Base-by-base conservation (phyloP, 352 stramenopile genomes). In the Plasmopara viticola region DNA sequence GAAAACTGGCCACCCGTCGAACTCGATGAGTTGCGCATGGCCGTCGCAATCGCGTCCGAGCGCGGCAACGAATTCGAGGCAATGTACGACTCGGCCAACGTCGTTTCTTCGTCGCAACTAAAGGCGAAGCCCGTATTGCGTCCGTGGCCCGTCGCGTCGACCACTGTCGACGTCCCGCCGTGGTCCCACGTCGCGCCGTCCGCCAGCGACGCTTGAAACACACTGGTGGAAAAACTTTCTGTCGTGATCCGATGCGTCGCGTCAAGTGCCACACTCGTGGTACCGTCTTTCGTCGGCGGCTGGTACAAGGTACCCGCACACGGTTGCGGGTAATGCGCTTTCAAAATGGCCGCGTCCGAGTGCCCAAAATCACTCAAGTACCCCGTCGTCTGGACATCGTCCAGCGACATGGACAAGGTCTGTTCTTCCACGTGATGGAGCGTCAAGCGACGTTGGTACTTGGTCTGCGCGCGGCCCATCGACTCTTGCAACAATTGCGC, bases 81-180 rank as follows among this genome's bases (percentile, higher is more conserved):
- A 43, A 91, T 91, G 62, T 89, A 89, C 56, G 77, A 88, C 65
- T 92, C 82, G 42, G 76, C 82, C 13, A 88, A 49, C 39, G 82
- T 90, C 41, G 82, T 92, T 53, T 87, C 77, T 45, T 92, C 79
- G 55, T 92, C 82, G 58, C 78, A 90, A 53, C 79, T 90, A 60
- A 92, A 92, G 28, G 82, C 82, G 47, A 71, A 92, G 40, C 82
- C 82, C 8, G 79, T 90, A 58, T 84, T 86, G 28, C 74, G 68
- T 8, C 72, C 62, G n/a, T 60, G 56, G 13, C 60, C 57, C 2
- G 56, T 77, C 15, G 58, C 28, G 25, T 67, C 64, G 52, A 73
- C 67, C 53, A 70, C 64, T 41, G 67, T 74, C 29, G 51, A 44
- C 9, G 70, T 60, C 4, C 67, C 59, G 20, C 20, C 20, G 20